Conservation (phyloP, 176 grass and related monocot species). For the Eleusine indica region DNA sequence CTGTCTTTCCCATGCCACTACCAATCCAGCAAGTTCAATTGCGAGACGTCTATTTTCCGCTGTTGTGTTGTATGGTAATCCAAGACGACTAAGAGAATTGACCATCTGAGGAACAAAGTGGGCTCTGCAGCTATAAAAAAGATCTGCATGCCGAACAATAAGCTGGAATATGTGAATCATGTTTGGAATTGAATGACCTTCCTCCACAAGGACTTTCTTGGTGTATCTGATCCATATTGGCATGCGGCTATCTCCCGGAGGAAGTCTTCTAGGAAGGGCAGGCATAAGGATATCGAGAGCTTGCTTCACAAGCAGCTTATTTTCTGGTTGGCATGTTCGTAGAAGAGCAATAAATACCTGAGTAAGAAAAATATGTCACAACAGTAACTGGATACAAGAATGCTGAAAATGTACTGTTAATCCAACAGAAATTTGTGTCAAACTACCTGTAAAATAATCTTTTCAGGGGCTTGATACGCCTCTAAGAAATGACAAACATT, state of each 20-base stretch:
- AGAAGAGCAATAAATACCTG: slow-evolving; percentile 97
- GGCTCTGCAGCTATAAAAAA: slow-evolving; percentile 98
- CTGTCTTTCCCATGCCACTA: slow-evolving; percentile 98
- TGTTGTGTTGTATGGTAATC: slow-evolving; percentile 92
- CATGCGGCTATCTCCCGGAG: slow-evolving; percentile 88
- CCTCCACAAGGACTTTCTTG: slow-evolving; percentile 98
- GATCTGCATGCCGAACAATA: slow-evolving; percentile 93
- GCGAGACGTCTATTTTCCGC: slow-evolving; percentile 91
- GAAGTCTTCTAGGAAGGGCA: slow-evolving; percentile 88
- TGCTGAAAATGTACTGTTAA: slow-evolving; percentile 27
- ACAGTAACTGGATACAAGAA: slow-evolving; percentile 8
- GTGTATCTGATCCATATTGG: slow-evolving; percentile 99
- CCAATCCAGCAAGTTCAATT: slow-evolving; percentile 98
- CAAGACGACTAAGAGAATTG: slow-evolving; percentile 95
- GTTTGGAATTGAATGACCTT: slow-evolving; percentile 99
- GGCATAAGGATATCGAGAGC: slow-evolving; percentile 99
- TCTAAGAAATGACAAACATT: slow-evolving; percentile 99
- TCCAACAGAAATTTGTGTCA: slow-evolving; percentile 23
- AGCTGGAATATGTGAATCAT: slow-evolving; percentile 99
- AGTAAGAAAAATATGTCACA: slow-evolving; percentile 14
- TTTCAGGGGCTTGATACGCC: slow-evolving; percentile 97
- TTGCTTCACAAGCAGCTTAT: slow-evolving; percentile 96
- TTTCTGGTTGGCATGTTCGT: slow-evolving; percentile 98
- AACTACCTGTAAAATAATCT: slow-evolving; percentile 94
- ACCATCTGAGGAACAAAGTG: slow-evolving; percentile 99